Percentiles rank a stretch among this genome's conserved stretches.
Evolutionary conservation across 163 green algal genomes (phyloP).

Genomic region (Trebouxia gelatinosa): DNA sequence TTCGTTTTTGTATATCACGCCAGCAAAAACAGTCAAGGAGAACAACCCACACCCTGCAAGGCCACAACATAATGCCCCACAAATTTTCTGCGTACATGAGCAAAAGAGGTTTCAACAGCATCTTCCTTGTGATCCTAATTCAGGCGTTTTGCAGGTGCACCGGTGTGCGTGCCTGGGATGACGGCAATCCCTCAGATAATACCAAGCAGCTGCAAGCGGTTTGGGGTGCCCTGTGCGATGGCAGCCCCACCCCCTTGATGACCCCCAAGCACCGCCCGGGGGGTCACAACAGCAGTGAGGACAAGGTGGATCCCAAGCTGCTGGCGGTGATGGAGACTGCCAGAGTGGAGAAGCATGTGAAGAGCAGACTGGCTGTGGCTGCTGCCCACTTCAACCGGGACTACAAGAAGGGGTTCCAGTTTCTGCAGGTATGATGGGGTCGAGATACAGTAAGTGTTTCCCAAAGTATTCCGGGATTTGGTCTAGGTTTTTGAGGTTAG

Average conservation of each 20-base stretch:
- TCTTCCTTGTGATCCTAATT: too few species aligned
- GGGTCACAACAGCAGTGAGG: neutral
- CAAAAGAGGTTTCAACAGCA: too few species aligned
- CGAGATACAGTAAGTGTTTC: too few species aligned
- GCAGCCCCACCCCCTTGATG: slow-evolving; percentile 6
- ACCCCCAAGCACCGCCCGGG: neutral
- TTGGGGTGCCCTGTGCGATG: slow-evolving; percentile 32
- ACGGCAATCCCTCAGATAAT: slow-evolving; percentile 6
- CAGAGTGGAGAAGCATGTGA: slow-evolving; percentile 72
- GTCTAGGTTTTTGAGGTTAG: too few species aligned
- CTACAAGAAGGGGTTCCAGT: slow-evolving; percentile 89
- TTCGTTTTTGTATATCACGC: too few species aligned
- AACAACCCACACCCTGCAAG: too few species aligned
- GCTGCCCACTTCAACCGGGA: slow-evolving; percentile 97
- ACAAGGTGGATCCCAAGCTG: slow-evolving; percentile 8
- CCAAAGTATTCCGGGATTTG: too few species aligned
- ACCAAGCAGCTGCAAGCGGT: slow-evolving; percentile 17
- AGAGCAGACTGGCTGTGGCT: slow-evolving; percentile 75
- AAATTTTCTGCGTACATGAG: too few species aligned
- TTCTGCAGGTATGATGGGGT: slow-evolving; percentile 57
- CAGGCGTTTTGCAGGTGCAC: slow-evolving; percentile 11
- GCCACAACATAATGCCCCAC: too few species aligned
- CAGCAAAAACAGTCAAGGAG: too few species aligned
- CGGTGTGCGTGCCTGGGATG: slow-evolving; percentile 6
- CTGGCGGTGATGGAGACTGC: slow-evolving; percentile 21